Conservation (phyloP, 2,329 filamentous ascomycete species). For the Talaromyces funiculosus region DNA sequence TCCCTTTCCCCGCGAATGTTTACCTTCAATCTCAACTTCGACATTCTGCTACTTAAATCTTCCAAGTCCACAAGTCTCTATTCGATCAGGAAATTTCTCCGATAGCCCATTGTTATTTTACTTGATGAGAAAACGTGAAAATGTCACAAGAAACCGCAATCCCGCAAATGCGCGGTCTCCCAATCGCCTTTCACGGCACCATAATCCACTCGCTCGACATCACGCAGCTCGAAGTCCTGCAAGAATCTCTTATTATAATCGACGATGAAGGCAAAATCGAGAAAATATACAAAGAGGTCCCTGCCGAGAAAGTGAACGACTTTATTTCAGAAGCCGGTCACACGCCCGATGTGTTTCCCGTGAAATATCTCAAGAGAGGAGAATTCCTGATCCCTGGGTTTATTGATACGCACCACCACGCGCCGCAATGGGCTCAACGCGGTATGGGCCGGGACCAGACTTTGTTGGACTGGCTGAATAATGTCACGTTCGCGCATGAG, state of each 20-base stretch:
- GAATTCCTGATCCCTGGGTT: slow-evolving; percentile 32
- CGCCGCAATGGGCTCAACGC: slow-evolving; percentile 51
- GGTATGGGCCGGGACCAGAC: slow-evolving; percentile 38
- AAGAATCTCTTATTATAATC: slow-evolving; percentile 29
- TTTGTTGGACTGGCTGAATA: slow-evolving; percentile 56
- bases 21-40: neutral
- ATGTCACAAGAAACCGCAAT: neutral
- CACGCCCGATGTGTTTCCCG: slow-evolving; percentile 21
- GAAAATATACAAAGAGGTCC: slow-evolving; percentile 21
- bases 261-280: slow-evolving; percentile 27
- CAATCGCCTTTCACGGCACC: slow-evolving; percentile 32
- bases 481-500: slow-evolving; percentile 61
- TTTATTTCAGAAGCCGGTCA: slow-evolving; percentile 23
- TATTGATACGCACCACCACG: slow-evolving; percentile 64
- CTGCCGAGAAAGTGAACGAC: slow-evolving; percentile 19
- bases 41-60: neutral
- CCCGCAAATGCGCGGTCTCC: slow-evolving; percentile 16
- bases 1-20: neutral
- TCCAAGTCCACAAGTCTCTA: neutral
- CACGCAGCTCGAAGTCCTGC: slow-evolving; percentile 25
- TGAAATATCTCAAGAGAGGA: slow-evolving; percentile 24
- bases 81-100: neutral
- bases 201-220: slow-evolving; percentile 27
- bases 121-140: neutral
- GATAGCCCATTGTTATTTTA: too few relatives aligned